Evolutionary conservation across 306 rosid genomes (phyloP), one percentile per base, ranked within the genome.

Genomic region (Rosa chinensis): DNA sequence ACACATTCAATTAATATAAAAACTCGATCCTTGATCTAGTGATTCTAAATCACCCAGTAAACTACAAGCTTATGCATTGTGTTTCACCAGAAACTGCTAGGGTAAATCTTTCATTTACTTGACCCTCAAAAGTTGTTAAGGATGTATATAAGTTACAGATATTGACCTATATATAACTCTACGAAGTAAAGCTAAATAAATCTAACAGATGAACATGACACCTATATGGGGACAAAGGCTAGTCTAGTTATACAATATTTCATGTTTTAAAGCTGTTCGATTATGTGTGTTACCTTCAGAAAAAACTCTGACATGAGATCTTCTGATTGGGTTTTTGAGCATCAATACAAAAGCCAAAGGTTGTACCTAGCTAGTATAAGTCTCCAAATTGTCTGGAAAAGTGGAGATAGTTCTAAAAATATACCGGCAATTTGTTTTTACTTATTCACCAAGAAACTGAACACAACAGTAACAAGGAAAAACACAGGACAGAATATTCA

Each of bases 401-500:
- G 28, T 72, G 58, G 39, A 50, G 28, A 14, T 50, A 8, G 2
- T 7, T 32, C 2, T 55, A 35, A 28, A 28, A 35, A 50, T 12
- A 72, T 25, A 35, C 5, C 25, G 53, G 13, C 11, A 71, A 50
- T 47, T 14, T 6, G 6, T 43, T 5, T 13, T 71, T 56, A 47
- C 75, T 71, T 63, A 72, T 72, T 72, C 62, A 50, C 23, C 23
- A 17, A 32, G 7, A 50, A 49, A 28, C 42, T 23, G 40, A 48
- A 70, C 6, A 23, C 16, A 23, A 14, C 1, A 4, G 63, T 4
- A 62, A 37, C 4, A 10, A 49, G 58, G 53, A 59, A 42, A 52
- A 70, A 2, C 48, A 50, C 20, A 55, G 76, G 58, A 67, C 39
- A 43, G 39, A 12, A 74, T 44, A 80, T 73, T 74, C 8, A 44